phyloP scores from a whole-genome alignment of 768 basidiomycete genomes.

The Podaxis sp. region DNA sequence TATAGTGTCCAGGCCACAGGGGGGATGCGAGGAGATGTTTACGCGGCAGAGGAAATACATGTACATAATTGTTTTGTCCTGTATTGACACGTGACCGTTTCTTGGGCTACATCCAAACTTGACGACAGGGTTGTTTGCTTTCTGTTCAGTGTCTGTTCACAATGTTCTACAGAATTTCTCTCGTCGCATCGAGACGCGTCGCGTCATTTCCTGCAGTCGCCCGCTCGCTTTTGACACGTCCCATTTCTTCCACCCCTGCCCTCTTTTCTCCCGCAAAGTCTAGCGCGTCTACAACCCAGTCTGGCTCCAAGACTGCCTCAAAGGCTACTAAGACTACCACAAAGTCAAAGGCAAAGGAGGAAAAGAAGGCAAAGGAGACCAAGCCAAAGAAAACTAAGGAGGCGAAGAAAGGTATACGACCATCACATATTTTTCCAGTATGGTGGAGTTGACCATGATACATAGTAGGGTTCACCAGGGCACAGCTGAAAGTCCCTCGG shows the following conservation, averaged over 20 bases:
- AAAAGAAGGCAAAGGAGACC: not conserved
- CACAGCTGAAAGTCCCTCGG: not conserved
- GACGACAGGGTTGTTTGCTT: not conserved
- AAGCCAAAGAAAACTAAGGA: not conserved
- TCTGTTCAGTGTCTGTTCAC: not conserved
- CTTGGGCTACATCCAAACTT: not conserved
- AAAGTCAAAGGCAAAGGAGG: not conserved
- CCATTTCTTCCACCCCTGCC: not conserved
- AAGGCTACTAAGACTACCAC: not conserved
- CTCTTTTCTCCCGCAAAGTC: not conserved
- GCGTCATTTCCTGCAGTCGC: not conserved
- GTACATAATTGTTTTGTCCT: not conserved
- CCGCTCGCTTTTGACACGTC: conserved; percentile 7
- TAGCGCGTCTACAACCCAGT: not conserved
- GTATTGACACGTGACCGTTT: conserved; percentile 3
- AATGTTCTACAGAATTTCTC: not conserved
- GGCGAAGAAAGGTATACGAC: not conserved
- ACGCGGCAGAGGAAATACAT: too few species aligned
- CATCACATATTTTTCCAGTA: not conserved
- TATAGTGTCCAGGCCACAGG: not conserved
- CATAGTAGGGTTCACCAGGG: not conserved
- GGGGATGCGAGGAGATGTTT: too few species aligned
- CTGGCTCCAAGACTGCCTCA: not conserved
- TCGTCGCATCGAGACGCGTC: conserved; percentile 2
- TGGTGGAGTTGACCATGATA: not conserved